Conservation (phyloP, 495 filamentous ascomycete species). For the Friedmanniomyces endolithicus region DNA sequence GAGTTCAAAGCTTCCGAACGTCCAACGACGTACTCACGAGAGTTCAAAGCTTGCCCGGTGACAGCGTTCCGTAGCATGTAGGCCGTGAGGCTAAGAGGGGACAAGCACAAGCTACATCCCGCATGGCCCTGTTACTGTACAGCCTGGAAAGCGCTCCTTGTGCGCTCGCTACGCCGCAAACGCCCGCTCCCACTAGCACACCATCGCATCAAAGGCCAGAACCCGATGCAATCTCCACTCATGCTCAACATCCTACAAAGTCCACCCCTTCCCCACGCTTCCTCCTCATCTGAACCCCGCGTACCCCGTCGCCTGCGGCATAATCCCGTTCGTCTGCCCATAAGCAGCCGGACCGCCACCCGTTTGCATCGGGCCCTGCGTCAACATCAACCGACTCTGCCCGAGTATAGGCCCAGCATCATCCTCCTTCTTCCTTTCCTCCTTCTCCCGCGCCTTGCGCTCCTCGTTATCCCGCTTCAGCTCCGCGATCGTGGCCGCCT, state of each 20-base stretch:
- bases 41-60: no score
- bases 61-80: no score
- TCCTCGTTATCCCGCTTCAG: conserved; percentile 97
- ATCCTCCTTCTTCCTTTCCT: conserved; percentile 77
- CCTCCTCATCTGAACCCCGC: conserved; percentile 25
- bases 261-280: background rate
- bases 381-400: conserved; percentile 88
- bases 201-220: background rate
- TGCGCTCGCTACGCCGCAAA: background rate
- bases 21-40: no score
- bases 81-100: background rate
- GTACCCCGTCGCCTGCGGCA: conserved; percentile 33
- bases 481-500: conserved; percentile 68
- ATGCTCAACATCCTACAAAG: background rate
- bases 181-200: background rate
- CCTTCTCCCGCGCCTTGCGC: conserved; percentile 76
- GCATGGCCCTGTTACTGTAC: background rate
- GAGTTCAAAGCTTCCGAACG: no score
- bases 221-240: no score
- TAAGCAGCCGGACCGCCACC: conserved; percentile 33
- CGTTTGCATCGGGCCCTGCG: conserved; percentile 61
- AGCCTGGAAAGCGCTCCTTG: background rate
- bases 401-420: conserved; percentile 89
- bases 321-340: conserved; percentile 31
- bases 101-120: background rate